phyloP scores from a whole-genome alignment of 306 rosid genomes.

The Vicia faba region DNA sequence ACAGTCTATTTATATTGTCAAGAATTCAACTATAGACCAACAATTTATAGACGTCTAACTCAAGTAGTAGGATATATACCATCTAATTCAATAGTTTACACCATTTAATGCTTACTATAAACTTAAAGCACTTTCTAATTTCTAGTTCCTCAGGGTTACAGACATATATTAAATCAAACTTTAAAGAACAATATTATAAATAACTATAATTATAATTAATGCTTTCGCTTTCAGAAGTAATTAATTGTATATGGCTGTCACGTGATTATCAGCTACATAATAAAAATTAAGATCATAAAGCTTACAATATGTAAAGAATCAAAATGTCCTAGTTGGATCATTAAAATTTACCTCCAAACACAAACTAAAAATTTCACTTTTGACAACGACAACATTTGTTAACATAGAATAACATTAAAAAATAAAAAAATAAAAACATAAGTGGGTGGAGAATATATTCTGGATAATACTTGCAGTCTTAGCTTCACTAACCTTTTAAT shows the following conservation, averaged over 20 bases:
- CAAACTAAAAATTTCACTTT: not conserved
- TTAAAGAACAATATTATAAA: too few species aligned
- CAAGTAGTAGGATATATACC: too few species aligned
- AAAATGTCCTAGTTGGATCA: slow-evolving; percentile 11
- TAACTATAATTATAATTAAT: too few species aligned
- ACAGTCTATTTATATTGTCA: too few species aligned
- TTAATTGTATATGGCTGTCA: slow-evolving; percentile 10
- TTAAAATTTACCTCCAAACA: not conserved
- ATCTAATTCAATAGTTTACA: too few species aligned
- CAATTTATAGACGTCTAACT: too few species aligned
- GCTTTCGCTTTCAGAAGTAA: not conserved
- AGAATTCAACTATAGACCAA: too few species aligned
- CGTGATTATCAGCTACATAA: slow-evolving; percentile 14
- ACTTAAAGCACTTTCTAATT: too few species aligned
- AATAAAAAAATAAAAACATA: not conserved
- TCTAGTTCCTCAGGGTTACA: too few species aligned
- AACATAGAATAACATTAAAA: not conserved
- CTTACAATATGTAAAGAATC: not conserved
- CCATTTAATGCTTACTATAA: too few species aligned
- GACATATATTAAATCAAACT: too few species aligned
- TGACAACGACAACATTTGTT: slow-evolving; percentile 21
- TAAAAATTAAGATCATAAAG: slow-evolving; percentile 8
- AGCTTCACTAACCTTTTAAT: slow-evolving; percentile 28
- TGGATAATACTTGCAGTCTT: not conserved
- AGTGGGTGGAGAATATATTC: slow-evolving; percentile 35